Evolutionary conservation across 768 basidiomycete species (phyloP).

Genomic region (Collybia mongolica): DNA sequence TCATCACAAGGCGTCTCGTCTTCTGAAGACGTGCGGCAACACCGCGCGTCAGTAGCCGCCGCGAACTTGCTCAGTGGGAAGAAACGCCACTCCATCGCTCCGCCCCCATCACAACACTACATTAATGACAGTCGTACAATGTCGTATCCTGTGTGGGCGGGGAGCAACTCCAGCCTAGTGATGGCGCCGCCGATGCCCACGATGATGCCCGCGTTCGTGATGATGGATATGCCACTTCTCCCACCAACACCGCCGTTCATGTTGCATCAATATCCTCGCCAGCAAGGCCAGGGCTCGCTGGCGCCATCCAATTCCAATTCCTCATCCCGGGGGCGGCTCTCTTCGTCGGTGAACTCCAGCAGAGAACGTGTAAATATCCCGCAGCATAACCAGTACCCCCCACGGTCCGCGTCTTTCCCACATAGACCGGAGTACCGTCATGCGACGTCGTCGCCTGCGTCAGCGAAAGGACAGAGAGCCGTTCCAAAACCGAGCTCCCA

Average conservation of each 20-base stretch:
- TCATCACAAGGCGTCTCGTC: slow-evolving; percentile 50
- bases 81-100: slow-evolving; percentile 40
- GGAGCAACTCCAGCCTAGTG: slow-evolving; percentile 37
- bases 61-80: slow-evolving; percentile 22
- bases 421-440: slow-evolving; percentile 17
- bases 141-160: slow-evolving; percentile 38
- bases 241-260: slow-evolving; percentile 78
- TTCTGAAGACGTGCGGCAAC: slow-evolving; percentile 47
- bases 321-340: slow-evolving; percentile 33
- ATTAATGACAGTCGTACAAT: slow-evolving; percentile 21
- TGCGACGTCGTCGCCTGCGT: slow-evolving; percentile 15
- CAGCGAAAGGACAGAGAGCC: not conserved
- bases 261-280: slow-evolving; percentile 57
- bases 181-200: slow-evolving; percentile 36
- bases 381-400: slow-evolving; percentile 10
- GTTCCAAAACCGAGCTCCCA: slow-evolving; percentile 14
- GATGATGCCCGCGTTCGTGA: slow-evolving; percentile 38
- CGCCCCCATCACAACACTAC: slow-evolving; percentile 29
- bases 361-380: slow-evolving; percentile 20
- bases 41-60: slow-evolving; percentile 31
- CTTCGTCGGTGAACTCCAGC: slow-evolving; percentile 31
- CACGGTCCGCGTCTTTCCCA: slow-evolving; percentile 23
- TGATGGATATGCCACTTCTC: slow-evolving; percentile 66
- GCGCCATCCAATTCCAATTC: slow-evolving; percentile 28
- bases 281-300: slow-evolving; percentile 28